phyloP scores from a whole-genome alignment of 306 rosid species.

The Lathyrus tuberosus region DNA sequence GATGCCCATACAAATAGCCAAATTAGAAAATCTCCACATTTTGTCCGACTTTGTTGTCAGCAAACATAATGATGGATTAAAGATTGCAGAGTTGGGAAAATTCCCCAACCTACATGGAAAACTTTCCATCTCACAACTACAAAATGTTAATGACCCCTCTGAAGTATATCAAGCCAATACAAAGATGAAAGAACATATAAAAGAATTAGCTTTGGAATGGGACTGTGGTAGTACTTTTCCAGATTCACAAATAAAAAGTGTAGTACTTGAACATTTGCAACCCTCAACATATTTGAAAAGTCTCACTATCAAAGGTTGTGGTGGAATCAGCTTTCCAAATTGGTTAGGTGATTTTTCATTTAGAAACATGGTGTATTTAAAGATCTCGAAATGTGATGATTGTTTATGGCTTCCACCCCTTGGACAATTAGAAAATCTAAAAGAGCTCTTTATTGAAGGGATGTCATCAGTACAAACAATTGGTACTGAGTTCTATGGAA shows the following conservation, averaged over 20 bases:
- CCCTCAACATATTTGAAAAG: no score
- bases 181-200: slow-evolving; percentile 2
- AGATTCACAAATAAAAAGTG: neutral
- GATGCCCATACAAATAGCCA: slow-evolving; percentile 14
- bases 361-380: slow-evolving; percentile 1
- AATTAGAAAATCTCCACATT: neutral
- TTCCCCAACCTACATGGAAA: slow-evolving; percentile 18
- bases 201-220: slow-evolving; percentile 23
- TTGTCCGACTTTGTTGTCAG: neutral
- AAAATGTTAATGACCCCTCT: slow-evolving; percentile 8
- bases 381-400: neutral
- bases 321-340: no score
- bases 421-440: neutral
- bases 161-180: neutral
- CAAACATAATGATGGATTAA: neutral
- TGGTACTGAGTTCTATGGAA: slow-evolving; percentile 30
- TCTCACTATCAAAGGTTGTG: no score
- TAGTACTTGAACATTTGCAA: slow-evolving; percentile 2
- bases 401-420: slow-evolving; percentile 24
- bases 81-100: slow-evolving; percentile 1
- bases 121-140: slow-evolving; percentile 12
- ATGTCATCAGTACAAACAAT: neutral
- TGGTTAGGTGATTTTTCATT: no score
- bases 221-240: neutral
- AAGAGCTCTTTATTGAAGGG: slow-evolving; percentile 2